Evolutionary conservation across 2,329 filamentous ascomycete species (phyloP), one percentile per base, ranked within the genome.

Genomic region (Microthyrium microscopicum): DNA sequence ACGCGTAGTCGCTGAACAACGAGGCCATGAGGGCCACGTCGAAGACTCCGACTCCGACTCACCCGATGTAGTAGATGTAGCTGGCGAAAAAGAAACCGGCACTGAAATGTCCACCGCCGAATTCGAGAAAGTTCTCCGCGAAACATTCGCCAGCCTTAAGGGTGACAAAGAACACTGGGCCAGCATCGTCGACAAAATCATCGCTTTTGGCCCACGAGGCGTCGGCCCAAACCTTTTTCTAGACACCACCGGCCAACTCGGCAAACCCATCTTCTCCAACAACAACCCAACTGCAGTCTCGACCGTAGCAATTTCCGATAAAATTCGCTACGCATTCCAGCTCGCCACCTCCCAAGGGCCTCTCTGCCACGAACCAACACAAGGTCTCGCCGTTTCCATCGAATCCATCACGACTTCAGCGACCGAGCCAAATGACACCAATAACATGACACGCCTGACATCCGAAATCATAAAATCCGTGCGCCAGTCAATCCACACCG

Each of bases 241-340:
- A 38, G 89, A 98, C 51, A 66, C 72, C 4, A 94, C 87, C 0
- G 62, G n/a, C 13, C 17, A 20, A 20, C 26, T 18, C 13, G 21
- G 17, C 11, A 33, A 35, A 8, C 30, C 26, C 32, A 5, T 11
- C n/a, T 6, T 11, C 30, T 11, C 31, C 29, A 7, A 15, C 11
- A 8, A 19, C 29, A 22, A 31, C 11, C 8, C 12, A 34, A 8
- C 70, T 35, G 54, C 57, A 31, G 56, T 78, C 26, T 58, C 64
- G 35, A 63, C 75, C 4, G 64, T 65, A 31, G 77, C 89, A 47
- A 75, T 95, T 42, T 73, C 76, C 37, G 87, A 95, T 60, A 95
- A 92, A 51, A 80, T 95, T 41, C 66, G 73, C 6, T 85, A 98
- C 52, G 85, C 82, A 30, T 98, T 98, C 65, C 89, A 98, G 53